Evolutionary conservation across 345 rosid genomes (phyloP).

Genomic region (Capsella bursapastoris): DNA sequence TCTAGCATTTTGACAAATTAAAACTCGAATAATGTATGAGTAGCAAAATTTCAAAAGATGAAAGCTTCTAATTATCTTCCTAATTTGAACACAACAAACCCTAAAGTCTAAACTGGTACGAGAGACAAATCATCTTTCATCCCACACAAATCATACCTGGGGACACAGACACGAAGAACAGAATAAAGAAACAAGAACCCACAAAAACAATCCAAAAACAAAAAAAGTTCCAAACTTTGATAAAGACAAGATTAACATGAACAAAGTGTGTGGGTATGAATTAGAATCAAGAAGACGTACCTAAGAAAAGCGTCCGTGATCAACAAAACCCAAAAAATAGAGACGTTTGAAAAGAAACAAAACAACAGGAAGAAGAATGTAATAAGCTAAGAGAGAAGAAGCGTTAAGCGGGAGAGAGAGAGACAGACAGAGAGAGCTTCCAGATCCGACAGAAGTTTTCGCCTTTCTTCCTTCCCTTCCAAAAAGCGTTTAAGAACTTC

Average conservation of each 20-base stretch:
- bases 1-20: not conserved
- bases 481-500: conserved; percentile 18
- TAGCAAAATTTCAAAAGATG: not conserved
- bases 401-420: conserved; percentile 41
- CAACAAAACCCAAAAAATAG: conserved; percentile 8
- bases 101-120: conserved; percentile 33
- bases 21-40: not conserved
- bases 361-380: conserved; percentile 25
- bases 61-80: conserved; percentile 5
- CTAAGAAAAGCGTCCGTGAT: conserved; percentile 19
- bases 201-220: not conserved
- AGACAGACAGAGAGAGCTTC: conserved; percentile 40
- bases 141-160: not conserved
- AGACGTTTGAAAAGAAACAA: conserved; percentile 10
- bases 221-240: not conserved
- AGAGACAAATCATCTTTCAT: not conserved
- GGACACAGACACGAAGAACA: conserved; percentile 11
- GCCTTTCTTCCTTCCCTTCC: conserved; percentile 24
- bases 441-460: conserved; percentile 48
- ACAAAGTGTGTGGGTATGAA: not conserved
- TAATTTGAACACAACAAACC: conserved; percentile 22
- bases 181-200: conserved; percentile 16
- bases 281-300: conserved; percentile 24
- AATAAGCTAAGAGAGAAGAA: conserved; percentile 31
- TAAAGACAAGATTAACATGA: not conserved